phyloP scores from a whole-genome alignment of 768 basidiomycete species.

The Dacryopinax spathularia region DNA sequence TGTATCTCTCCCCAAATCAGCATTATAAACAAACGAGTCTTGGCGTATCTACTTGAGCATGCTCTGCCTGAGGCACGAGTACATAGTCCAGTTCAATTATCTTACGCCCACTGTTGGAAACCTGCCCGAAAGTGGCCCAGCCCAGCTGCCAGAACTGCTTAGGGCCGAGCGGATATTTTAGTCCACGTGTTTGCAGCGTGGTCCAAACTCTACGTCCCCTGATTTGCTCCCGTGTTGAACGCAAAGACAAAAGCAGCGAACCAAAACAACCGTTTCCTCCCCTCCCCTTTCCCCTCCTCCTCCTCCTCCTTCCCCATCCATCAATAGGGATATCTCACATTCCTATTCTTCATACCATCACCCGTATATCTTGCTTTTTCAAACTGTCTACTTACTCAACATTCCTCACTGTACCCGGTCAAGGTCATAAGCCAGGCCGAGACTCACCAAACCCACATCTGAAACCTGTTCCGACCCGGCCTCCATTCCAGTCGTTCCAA shows the following conservation, averaged over 20 bases:
- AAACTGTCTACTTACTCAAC: slow-evolving; percentile 1
- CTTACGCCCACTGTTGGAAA: too few species aligned
- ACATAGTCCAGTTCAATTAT: too few species aligned
- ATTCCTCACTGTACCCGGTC: not conserved
- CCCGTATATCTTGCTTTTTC: not conserved
- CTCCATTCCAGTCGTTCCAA: slow-evolving; percentile 1
- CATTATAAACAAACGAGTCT: too few species aligned
- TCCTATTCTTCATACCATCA: not conserved
- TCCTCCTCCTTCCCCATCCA: not conserved
- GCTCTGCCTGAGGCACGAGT: too few species aligned
- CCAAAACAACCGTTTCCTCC: not conserved
- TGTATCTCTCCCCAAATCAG: too few species aligned
- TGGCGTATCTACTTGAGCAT: too few species aligned
- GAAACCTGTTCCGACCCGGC: not conserved
- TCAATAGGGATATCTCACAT: not conserved
- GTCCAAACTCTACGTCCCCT: not conserved
- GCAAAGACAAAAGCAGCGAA: not conserved
- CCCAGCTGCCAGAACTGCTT: too few species aligned
- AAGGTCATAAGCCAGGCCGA: not conserved
- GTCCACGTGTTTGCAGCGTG: slow-evolving; percentile 2
- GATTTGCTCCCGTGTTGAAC: not conserved
- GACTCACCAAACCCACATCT: not conserved
- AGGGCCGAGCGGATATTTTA: too few species aligned
- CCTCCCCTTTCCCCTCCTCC: not conserved
- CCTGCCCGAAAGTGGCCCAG: too few species aligned